These are phyloP conservation scores for Chloranthus sessilifolius DNA, from an alignment of 164 flowering plant species.

Conservation along the genomic window DNA sequence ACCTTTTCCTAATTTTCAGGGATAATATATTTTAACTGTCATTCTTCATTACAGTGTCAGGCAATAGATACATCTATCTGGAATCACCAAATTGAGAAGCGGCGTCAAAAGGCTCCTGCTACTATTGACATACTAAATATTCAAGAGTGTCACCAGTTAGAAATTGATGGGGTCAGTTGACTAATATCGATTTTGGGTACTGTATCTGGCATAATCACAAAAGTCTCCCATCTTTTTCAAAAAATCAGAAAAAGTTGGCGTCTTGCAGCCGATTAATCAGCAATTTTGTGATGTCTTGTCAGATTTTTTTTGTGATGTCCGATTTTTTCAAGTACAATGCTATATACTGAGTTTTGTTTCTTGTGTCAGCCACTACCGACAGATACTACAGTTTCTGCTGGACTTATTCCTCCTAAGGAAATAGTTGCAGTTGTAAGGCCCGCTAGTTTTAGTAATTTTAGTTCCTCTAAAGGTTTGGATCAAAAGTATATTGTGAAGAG, in stretches of 20 bases:
- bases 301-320: no score
- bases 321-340: no score
- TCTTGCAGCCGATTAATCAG: no score
- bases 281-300: no score
- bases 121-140: conserved; percentile 40
- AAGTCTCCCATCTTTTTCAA: no score
- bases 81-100: conserved; percentile 39
- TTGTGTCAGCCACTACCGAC: conserved; percentile 47
- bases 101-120: conserved; percentile 41
- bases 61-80: conserved; percentile 35
- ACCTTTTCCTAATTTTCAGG: background rate
- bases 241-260: no score
- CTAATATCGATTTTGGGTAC: no score
- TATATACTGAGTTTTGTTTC: background rate
- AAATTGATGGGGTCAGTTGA: conserved; percentile 57
- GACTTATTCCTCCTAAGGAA: conserved; percentile 37
- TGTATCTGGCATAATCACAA: no score
- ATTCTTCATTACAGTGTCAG: conserved; percentile 33
- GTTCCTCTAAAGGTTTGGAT: conserved; percentile 30
- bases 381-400: conserved; percentile 36
- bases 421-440: conserved; percentile 77
- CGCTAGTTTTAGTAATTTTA: conserved; percentile 25
- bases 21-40: no score
- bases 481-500: conserved; percentile 47
- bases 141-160: conserved; percentile 43